A percentile compares a stretch with the other conserved stretches of the same genome.
These are phyloP conservation scores for Neofusicoccum laricinum DNA, from an alignment of 2,329 filamentous ascomycete genomes.

Conservation along the genomic window DNA sequence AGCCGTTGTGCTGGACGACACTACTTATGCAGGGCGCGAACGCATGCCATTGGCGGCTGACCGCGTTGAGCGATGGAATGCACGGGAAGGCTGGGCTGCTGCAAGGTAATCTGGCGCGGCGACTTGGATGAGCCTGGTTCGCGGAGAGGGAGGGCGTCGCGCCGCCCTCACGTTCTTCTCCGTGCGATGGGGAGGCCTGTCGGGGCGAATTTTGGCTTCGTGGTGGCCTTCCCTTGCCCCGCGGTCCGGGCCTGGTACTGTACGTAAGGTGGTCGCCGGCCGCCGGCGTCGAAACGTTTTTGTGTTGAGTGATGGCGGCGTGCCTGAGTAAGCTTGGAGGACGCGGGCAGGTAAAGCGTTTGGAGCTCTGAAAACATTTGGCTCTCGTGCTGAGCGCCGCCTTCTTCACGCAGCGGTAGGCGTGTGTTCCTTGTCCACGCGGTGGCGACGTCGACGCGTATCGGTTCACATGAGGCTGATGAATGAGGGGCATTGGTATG, in stretches of 20 bases:
- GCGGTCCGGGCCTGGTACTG: background rate
- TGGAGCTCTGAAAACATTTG: too few species aligned
- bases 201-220: too few species aligned
- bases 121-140: background rate
- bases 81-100: background rate
- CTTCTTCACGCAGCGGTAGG: background rate
- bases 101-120: background rate
- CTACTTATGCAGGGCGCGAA: background rate
- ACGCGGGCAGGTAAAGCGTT: too few species aligned
- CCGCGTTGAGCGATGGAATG: background rate
- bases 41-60: background rate
- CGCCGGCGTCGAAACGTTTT: background rate
- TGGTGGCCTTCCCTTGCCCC: background rate
- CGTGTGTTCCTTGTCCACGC: background rate
- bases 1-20: too few species aligned
- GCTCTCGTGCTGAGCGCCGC: background rate
- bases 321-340: background rate
- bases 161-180: too few species aligned
- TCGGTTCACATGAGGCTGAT: background rate
- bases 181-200: too few species aligned
- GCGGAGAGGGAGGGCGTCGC: background rate
- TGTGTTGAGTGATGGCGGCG: background rate
- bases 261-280: background rate
- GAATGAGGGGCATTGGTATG: background rate
- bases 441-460: background rate